phyloP scores from a whole-genome alignment of 176 grass and related monocot species.

The Ampelocalamus luodianensis region DNA sequence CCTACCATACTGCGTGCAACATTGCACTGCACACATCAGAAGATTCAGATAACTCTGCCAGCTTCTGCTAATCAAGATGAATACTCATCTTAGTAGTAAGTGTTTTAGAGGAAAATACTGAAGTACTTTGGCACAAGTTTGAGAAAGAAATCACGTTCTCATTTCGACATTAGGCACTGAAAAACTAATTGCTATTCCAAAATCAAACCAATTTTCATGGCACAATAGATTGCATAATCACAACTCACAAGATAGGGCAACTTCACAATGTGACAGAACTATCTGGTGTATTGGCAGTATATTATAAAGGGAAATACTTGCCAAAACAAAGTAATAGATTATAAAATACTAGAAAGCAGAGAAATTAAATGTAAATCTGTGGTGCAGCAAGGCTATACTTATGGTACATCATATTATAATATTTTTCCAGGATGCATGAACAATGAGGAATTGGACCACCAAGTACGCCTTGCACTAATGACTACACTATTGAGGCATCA shows the following conservation, averaged over 20 bases:
- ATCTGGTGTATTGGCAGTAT: background rate
- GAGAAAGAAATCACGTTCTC: background rate
- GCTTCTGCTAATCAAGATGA: background rate
- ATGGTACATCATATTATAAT: background rate
- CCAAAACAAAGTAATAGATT: background rate
- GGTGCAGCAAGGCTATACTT: slow-evolving; percentile 3
- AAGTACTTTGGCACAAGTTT: background rate
- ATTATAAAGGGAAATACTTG: background rate
- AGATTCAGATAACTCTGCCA: background rate
- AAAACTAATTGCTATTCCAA: background rate
- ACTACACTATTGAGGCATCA: slow-evolving; percentile 25
- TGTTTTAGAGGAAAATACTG: background rate
- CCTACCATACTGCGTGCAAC: background rate
- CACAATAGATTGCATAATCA: background rate
- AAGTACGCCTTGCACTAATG: slow-evolving; percentile 25
- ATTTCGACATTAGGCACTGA: background rate
- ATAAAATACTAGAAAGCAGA: background rate
- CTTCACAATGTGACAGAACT: background rate
- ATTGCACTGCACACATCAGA: background rate
- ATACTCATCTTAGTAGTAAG: background rate
- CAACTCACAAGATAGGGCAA: background rate
- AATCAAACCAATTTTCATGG: background rate
- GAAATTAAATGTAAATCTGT: slow-evolving; percentile 26
- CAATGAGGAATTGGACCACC: slow-evolving; percentile 18
- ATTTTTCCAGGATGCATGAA: background rate